Base-by-base conservation (phyloP, 768 basidiomycete genomes). In the Kwoniella sp. region DNA sequence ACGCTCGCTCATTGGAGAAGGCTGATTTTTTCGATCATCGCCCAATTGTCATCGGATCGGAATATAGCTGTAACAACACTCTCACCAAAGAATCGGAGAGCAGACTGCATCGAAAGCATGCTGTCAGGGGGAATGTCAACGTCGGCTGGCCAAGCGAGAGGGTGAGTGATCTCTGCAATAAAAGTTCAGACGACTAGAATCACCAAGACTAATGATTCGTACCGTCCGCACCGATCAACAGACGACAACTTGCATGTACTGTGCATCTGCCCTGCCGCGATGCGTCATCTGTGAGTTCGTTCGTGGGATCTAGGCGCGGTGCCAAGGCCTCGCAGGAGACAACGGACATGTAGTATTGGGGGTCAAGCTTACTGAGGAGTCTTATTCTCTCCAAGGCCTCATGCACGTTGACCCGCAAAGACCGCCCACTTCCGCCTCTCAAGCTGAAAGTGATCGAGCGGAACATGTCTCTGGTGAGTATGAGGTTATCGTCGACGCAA, bases 241-340 rank as follows among this genome's bases (percentile, higher is more conserved):
- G 75, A 73, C 73, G 1, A 61, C 58, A 4, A 65, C 66, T 1
- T 78, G 76, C 65, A 58, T 66, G 50, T 69, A 69, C 38, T 78
- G 76, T 41, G 53, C 56, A 5, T 62, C 70, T 12, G 65, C 68
- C 2, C 53, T 78, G 11, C 76, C 76, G 1, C 56, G 76, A 23
- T 78, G 76, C 65, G 71, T 72, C n/a, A 73, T 78, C 30, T 78
- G 71, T 73, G 26, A 64, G 75, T 70, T 7, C 58, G 1, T 9
- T n/a, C n/a, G n/a, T n/a, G n/a, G n/a, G n/a, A n/a, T n/a, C n/a
- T n/a, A n/a, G n/a, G n/a, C n/a, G n/a, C n/a, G n/a, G n/a, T n/a
- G n/a, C n/a, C n/a, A n/a, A n/a, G n/a, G n/a, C n/a, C n/a, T n/a
- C n/a, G n/a, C n/a, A n/a, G n/a, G n/a, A n/a, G n/a, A n/a, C n/a